A percentile compares a stretch with the other conserved stretches of the same genome.
Conservation (phyloP, 2,329 filamentous ascomycete species). For the Scytalidium lignicola region DNA sequence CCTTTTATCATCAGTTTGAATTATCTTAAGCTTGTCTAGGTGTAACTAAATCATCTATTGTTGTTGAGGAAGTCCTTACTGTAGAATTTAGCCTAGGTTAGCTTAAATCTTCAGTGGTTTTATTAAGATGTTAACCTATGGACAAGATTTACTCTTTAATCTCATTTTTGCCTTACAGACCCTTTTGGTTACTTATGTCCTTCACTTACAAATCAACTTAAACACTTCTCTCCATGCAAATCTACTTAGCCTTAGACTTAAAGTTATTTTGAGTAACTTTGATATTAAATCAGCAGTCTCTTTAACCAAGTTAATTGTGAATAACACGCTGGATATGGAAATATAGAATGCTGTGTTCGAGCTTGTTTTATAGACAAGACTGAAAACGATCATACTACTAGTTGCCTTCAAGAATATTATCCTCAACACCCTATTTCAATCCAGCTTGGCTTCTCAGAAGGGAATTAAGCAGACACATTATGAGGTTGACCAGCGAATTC, state of each 20-base stretch:
- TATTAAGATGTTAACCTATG: conserved; percentile 1
- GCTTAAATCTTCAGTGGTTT: background rate
- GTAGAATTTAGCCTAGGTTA: conserved; percentile 1
- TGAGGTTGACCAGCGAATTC: conserved; percentile 1
- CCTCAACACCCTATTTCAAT: conserved; percentile 1
- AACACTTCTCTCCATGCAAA: background rate
- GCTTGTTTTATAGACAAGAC: background rate
- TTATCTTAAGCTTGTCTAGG: background rate
- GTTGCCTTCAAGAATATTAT: background rate
- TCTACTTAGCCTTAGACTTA: background rate
- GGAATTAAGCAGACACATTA: conserved; percentile 9
- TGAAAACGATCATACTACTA: background rate
- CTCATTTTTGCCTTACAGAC: conserved; percentile 3
- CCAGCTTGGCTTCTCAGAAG: conserved; percentile 2
- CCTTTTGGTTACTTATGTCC: conserved; percentile 1
- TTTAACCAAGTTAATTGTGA: background rate
- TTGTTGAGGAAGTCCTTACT: conserved; percentile 2
- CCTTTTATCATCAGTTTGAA: conserved; percentile 1
- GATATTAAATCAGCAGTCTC: background rate
- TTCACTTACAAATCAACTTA: background rate
- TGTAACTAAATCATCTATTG: background rate
- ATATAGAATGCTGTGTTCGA: background rate
- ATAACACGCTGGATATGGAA: background rate
- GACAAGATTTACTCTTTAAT: conserved; percentile 3
- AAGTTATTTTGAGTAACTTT: background rate